Evolutionary conservation across 164 flowering plant species (phyloP).

Genomic region (Magnolia changhungtana): DNA sequence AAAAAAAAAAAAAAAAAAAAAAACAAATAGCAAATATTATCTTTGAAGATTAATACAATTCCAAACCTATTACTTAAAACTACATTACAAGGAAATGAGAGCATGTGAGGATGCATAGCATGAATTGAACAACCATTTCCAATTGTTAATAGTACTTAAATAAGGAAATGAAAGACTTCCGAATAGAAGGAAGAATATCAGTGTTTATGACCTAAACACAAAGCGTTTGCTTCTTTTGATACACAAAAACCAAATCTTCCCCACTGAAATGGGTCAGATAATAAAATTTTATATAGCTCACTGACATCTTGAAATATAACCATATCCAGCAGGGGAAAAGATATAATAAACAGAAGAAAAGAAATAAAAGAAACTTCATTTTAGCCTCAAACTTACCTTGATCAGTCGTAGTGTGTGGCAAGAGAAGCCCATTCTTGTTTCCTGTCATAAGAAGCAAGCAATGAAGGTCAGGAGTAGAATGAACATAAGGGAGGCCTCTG

Average conservation of each 20-base stretch:
- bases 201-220: neutral
- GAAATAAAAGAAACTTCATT: neutral
- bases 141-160: too few relatives aligned
- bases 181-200: neutral
- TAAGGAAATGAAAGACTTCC: too few relatives aligned
- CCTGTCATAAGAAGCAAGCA: conserved; percentile 36
- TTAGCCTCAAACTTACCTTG: conserved; percentile 45
- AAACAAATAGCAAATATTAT: too few relatives aligned
- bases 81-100: too few relatives aligned
- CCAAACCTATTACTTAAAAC: too few relatives aligned
- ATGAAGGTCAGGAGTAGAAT: neutral
- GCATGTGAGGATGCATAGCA: too few relatives aligned
- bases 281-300: neutral
- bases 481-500: neutral
- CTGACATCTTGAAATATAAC: neutral
- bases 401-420: conserved; percentile 88
- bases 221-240: neutral
- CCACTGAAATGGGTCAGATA: too few relatives aligned
- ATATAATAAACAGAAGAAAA: neutral
- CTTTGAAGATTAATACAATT: too few relatives aligned
- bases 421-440: conserved; percentile 82
- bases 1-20: too few relatives aligned
- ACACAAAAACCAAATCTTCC: too few relatives aligned
- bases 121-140: too few relatives aligned
- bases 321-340: too few relatives aligned